Conservation (phyloP, 2,329 filamentous ascomycete genomes). For the Calonectria naviculata region DNA sequence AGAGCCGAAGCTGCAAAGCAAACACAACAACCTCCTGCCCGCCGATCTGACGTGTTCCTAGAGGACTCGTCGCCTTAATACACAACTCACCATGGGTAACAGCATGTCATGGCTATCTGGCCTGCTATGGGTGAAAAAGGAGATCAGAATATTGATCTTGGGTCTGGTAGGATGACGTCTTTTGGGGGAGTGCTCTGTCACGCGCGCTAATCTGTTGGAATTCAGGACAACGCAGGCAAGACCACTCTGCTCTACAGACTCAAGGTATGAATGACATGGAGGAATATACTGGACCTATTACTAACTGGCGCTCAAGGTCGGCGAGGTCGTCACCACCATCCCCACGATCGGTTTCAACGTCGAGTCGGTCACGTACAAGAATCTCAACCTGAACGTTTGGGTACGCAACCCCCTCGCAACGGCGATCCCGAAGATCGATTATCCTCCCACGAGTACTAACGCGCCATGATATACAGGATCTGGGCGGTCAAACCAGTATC, state of each 20-base stretch:
- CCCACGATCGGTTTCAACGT: slow-evolving; percentile 99
- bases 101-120: slow-evolving; percentile 76
- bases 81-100: slow-evolving; percentile 66
- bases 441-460: slow-evolving; percentile 18
- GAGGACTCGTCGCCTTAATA: slow-evolving; percentile 24
- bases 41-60: slow-evolving; percentile 14
- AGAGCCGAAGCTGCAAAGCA: neutral
- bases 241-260: slow-evolving; percentile 96
- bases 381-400: slow-evolving; percentile 99
- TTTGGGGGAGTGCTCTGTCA: slow-evolving; percentile 16
- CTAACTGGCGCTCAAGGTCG: slow-evolving; percentile 74
- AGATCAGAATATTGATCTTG: slow-evolving; percentile 95
- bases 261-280: slow-evolving; percentile 69
- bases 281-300: neutral
- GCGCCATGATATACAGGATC: slow-evolving; percentile 66
- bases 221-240: slow-evolving; percentile 96
- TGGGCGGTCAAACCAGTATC: slow-evolving; percentile 98
- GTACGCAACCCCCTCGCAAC: slow-evolving; percentile 60
- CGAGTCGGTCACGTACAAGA: slow-evolving; percentile 98
- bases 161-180: slow-evolving; percentile 75
- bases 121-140: slow-evolving; percentile 92
- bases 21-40: slow-evolving; percentile 7
- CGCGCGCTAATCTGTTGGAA: slow-evolving; percentile 30
- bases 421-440: neutral
- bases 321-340: slow-evolving; percentile 98